phyloP scores from a whole-genome alignment of 2,329 filamentous ascomycete genomes.

The Cladosporium colombiae region DNA sequence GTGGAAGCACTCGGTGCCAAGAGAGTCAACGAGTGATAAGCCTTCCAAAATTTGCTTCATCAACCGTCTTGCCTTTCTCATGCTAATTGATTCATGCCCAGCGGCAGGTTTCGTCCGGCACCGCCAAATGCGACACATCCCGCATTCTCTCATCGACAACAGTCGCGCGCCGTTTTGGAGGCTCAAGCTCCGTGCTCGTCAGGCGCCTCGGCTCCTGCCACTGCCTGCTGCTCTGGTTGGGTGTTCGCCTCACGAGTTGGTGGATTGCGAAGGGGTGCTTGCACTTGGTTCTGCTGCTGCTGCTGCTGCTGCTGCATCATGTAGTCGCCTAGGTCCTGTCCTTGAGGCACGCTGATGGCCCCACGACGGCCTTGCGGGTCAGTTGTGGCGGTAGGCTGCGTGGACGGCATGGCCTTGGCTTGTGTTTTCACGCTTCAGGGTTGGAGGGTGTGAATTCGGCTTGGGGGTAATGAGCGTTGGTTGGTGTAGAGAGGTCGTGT shows the following conservation, averaged over 20 bases:
- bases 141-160: background rate
- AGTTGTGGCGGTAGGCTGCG: background rate
- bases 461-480: background rate
- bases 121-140: background rate
- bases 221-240: background rate
- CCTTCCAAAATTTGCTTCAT: background rate
- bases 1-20: background rate
- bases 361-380: background rate
- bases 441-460: background rate
- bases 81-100: background rate
- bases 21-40: background rate
- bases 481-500: background rate
- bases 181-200: background rate
- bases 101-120: background rate
- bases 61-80: background rate
- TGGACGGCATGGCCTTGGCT: background rate
- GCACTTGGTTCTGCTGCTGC: background rate
- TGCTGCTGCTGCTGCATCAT: background rate
- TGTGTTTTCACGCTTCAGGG: background rate
- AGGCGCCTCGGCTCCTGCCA: background rate
- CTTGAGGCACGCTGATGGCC: background rate
- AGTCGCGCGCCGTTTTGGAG: background rate
- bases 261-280: background rate
- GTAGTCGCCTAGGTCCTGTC: background rate
- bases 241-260: background rate